Base-by-base conservation (phyloP, 2,329 filamentous ascomycete species). In the Septoria petroselini region DNA sequence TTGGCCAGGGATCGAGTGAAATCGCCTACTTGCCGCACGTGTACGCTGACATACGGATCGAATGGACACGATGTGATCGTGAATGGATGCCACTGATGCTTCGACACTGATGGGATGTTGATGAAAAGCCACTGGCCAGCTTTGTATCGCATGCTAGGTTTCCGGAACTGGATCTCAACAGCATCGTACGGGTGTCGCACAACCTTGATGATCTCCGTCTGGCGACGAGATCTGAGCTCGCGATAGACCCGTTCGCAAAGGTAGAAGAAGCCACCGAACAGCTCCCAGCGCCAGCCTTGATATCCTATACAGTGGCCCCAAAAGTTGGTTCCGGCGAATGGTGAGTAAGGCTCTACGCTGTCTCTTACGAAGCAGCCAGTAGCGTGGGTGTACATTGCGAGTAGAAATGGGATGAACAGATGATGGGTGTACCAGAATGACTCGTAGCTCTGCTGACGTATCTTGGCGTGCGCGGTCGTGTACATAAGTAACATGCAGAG, bases 361-460 rank as follows among this genome's bases (percentile, higher is more conserved):
- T 96, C 91, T 59, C 93, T 87, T 31, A 98, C 93, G 73, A 98
- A 98, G 72, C 93, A 98, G 52, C 90, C 91, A 6, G 88, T 88
- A 1, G 93, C 91, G 70, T 98, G 93, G 9, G 91, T 97, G 71
- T 97, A 98, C 60, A 98, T 83, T 38, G 82, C 91, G 37, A 98
- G 78, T 65, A 97, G 73, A 71, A 98, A 98, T 1, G 93, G 91
- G 53, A 98, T 86, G 65, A 97, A 97, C n/a, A 98, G 80, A 65
- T 98, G 93, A 71, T 98, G 93, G 0, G 90, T 95, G 72, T 98
- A 98, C 93, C 93, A 98, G 69, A 98, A 98, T 0, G 91, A 94
- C 73, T 98, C 93, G 66, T 91, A 98, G 0, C 89, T 95, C 68
- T 98, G 93, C 68, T 97, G 91, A 47, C 93, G 86, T 58, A 98